Evolutionary conservation across 768 basidiomycete genomes (phyloP), one percentile per base, ranked within the genome.

Genomic region (Symmetrospora coprosmae): DNA sequence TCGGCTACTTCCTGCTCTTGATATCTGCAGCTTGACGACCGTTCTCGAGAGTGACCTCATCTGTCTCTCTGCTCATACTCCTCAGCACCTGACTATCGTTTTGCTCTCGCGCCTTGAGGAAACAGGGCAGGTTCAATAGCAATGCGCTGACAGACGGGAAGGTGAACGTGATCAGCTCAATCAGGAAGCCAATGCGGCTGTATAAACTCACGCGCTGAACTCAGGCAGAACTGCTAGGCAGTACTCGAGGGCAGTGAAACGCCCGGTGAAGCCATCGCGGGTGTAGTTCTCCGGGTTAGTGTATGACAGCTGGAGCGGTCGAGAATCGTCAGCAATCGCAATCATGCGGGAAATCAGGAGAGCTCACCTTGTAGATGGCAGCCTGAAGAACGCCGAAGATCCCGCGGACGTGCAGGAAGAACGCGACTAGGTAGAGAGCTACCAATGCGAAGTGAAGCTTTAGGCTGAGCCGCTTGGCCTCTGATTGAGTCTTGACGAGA

Each of bases 331-430:
- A 4, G 31, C n/a, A 4, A 41, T 50, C 11, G 17, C 9, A 17
- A 9, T 23, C 13, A 8, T 9, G 49, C 11, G n/a, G 49, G 9
- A 50, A 35, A 28, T 9, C 9, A 16, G 11, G 49, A 9, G 28
- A 13, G 25, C 65, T 62, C 51, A 67, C 52, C 7, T 28, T 41
- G 8, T 16, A 8, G 25, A 67, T 40, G 30, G 56, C 40, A 28
- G 58, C 50, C 53, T 65, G 65, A 16, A 67, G 62, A 2, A 67
- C 31, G 37, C 66, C 66, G 40, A 65, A 67, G 43, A 67, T 52
- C 47, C 64, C 66, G 1, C 66, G 39, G 34, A 65, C 45, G 53
- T 58, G 61, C 11, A 67, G 53, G 61, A 61, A 67, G 35, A 40
- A 40, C 11, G 64, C 66, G 31, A 64, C 40, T 31, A 63, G 23